Evolutionary conservation across 441 rosid genomes (phyloP), one percentile per base, ranked within the genome.

Genomic region (Eruca vesicaria): DNA sequence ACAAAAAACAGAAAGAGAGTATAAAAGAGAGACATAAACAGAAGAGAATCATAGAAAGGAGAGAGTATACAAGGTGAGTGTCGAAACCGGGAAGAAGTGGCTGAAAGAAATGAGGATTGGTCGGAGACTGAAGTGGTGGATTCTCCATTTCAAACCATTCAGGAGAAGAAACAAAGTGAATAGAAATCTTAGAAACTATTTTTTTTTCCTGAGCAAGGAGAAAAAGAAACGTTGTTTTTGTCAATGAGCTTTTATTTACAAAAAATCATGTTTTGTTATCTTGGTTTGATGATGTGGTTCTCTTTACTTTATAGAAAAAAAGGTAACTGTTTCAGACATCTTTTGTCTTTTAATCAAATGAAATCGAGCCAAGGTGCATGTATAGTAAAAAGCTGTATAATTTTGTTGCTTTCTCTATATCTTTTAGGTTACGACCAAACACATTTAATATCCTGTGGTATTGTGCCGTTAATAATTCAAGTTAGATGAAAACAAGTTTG

Each of bases 41-140:
- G 18, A 68, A 12, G 16, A n/a, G n/a, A n/a, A n/a, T n/a, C n/a
- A n/a, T n/a, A n/a, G n/a, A n/a, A n/a, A n/a, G n/a, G n/a, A n/a
- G n/a, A 31, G 28, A 23, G 9, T 0, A 8, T 77, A 77, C 76
- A 9, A 77, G 57, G 62, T 48, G 60, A 10, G 32, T 28, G 55
- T 65, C 57, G 19, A 2, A 77, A 59, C 76, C 76, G 6, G 76
- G 72, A 65, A 77, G 76, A 45, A 76, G 66, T 57, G 76, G 71
- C 80, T 70, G 66, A 62, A 77, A 71, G 43, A 71, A 77, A 58
- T 77, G 68, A 0, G 45, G 80, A 11, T 70, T 65, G 10, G 38
- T 31, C 4, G 71, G 75, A 64, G 63, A 70, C 31, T 56, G 62
- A 18, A 41, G 43, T 43, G 6, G 16, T n/a, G n/a, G 32, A 64